Evolutionary conservation across 2,329 filamentous ascomycete genomes (phyloP), one percentile per base, ranked within the genome.

Genomic region (Scopulariopsis brevicaulis): DNA sequence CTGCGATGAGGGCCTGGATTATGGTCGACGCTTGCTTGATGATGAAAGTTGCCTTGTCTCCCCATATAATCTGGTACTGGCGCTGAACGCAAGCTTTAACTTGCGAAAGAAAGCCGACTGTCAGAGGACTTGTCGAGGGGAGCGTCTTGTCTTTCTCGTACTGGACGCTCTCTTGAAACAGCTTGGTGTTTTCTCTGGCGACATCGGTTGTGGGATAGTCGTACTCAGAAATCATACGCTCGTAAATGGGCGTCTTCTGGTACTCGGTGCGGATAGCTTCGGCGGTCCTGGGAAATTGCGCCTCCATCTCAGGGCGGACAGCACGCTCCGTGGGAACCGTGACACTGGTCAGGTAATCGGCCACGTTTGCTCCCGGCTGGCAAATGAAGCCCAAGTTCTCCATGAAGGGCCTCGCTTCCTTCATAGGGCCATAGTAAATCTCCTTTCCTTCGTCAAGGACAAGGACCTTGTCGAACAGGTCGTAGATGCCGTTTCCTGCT

Each of bases 381-480:
- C 81, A 87, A 25, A 82, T 64, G 64, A 89, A 88, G 0, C 86
- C 85, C 1, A 84, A 70, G 0, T 74, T 68, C 64, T 87, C 83
- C 77, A 89, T 85, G 64, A 85, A 89, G 0, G 81, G 79, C 4
- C 75, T 70, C 0, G 85, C 85, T 60, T 84, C 73, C 6, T 74
- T 69, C 62, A 76, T 71, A 0, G 83, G 77, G 0, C 85, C 85
- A 61, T 85, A 87, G 70, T 79, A 89, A 53, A 87, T 76, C 63
- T 88, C 68, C 60, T 83, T 81, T 53, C 85, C 85, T 59, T 82
- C 78, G 53, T 88, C 84, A 3, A 89, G 75, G 10, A 89, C 78
- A 0, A 88, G 73, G 0, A 87, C 84, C 65, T 88, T 89, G 66
- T 89, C 84, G 65, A 89, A 88, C 0, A 84, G 74, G 28, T 86